A percentile compares a stretch with the other conserved stretches of the same genome.
Conservation (phyloP, 768 basidiomycete species). For the Boletus huronensis region DNA sequence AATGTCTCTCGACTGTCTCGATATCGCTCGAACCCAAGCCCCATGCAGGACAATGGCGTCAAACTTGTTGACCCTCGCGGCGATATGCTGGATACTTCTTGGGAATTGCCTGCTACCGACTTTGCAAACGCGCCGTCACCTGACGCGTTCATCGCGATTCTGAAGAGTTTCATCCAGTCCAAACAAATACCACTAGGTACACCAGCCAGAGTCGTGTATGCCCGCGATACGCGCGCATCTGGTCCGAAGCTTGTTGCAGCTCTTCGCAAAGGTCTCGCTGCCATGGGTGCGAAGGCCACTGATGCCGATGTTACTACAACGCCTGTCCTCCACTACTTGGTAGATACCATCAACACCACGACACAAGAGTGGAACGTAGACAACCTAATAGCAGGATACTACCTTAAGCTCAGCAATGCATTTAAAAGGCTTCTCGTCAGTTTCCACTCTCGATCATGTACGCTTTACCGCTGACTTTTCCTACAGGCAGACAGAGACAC, state of each 20-base stretch:
- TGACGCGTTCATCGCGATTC: slow-evolving; percentile 62
- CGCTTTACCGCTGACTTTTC: slow-evolving; percentile 5
- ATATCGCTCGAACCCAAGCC: slow-evolving; percentile 1
- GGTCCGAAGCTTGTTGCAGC: slow-evolving; percentile 72
- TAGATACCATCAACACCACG: slow-evolving; percentile 84
- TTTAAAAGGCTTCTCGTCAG: slow-evolving; percentile 87
- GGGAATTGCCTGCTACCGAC: slow-evolving; percentile 85
- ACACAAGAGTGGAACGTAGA: slow-evolving; percentile 76
- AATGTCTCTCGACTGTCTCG: background rate
- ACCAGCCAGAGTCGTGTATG: slow-evolving; percentile 84
- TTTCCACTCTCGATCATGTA: slow-evolving; percentile 12
- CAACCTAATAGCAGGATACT: slow-evolving; percentile 81
- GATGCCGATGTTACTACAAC: slow-evolving; percentile 89
- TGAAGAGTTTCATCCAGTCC: slow-evolving; percentile 58
- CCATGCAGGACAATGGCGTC: slow-evolving; percentile 89
- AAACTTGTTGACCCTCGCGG: slow-evolving; percentile 97
- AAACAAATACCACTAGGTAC: slow-evolving; percentile 75
- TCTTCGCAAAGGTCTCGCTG: slow-evolving; percentile 78
- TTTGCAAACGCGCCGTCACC: slow-evolving; percentile 81
- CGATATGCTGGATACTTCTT: slow-evolving; percentile 93
- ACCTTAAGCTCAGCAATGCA: slow-evolving; percentile 71
- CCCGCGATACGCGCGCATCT: slow-evolving; percentile 89
- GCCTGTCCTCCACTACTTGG: slow-evolving; percentile 93
- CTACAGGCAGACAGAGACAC: slow-evolving; percentile 54
- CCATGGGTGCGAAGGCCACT: slow-evolving; percentile 62